Percentiles rank a stretch among this genome's conserved stretches.
These are phyloP conservation scores for Candida labiduridarum DNA, from an alignment of 1,139 yeast species.

Conservation along the genomic window DNA sequence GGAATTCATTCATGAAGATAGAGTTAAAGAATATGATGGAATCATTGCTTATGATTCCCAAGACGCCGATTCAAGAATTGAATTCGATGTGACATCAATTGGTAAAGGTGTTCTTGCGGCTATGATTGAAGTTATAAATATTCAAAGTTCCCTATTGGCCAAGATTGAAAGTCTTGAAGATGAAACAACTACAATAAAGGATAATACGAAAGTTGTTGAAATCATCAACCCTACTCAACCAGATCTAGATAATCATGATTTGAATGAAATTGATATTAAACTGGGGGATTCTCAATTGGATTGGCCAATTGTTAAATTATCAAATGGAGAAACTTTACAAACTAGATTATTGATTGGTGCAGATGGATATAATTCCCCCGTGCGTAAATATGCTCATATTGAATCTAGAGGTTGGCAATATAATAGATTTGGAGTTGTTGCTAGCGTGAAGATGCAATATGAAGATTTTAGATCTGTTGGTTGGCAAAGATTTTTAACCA, in stretches of 20 bases:
- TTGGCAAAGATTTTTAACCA: slow-evolving; percentile 91
- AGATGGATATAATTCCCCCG: slow-evolving; percentile 96
- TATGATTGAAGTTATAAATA: slow-evolving; percentile 86
- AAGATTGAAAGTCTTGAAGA: slow-evolving; percentile 55
- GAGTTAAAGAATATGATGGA: slow-evolving; percentile 79
- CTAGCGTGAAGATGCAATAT: slow-evolving; percentile 73
- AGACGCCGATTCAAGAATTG: slow-evolving; percentile 61
- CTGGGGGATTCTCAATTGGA: slow-evolving; percentile 38
- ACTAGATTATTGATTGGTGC: slow-evolving; percentile 88
- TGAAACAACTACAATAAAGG: slow-evolving; percentile 51
- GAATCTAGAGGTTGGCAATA: slow-evolving; percentile 93
- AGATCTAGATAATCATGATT: slow-evolving; percentile 19
- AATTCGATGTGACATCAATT: slow-evolving; percentile 63
- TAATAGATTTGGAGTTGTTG: slow-evolving; percentile 87
- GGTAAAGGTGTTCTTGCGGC: slow-evolving; percentile 55
- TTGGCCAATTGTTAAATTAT: slow-evolving; percentile 80
- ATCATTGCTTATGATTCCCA: slow-evolving; percentile 85
- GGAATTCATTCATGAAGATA: slow-evolving; percentile 64
- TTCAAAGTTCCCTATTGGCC: slow-evolving; percentile 70
- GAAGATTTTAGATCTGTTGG: slow-evolving; percentile 74
- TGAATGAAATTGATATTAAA: slow-evolving; percentile 19
- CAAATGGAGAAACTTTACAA: slow-evolving; percentile 63
- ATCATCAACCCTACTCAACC: slow-evolving; percentile 34
- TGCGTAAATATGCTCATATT: slow-evolving; percentile 76
- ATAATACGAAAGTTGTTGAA: slow-evolving; percentile 65